These are phyloP conservation scores for Ceratobasidium papillatum DNA, from an alignment of 1,284 basidiomycete species.

Conservation along the genomic window DNA sequence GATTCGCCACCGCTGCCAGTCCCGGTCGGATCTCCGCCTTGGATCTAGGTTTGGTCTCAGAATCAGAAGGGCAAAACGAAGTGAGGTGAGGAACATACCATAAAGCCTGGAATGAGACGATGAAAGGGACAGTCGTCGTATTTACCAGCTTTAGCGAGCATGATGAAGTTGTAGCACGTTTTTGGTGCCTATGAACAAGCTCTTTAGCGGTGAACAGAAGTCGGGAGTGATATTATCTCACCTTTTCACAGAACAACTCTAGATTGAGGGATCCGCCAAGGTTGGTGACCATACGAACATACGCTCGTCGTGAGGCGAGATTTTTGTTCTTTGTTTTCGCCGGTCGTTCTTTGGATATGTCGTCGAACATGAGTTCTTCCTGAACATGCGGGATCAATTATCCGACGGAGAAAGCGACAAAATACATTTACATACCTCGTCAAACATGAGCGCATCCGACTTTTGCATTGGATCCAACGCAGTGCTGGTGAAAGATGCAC, in stretches of 20 bases:
- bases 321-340: conserved; percentile 92
- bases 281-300: conserved; percentile 90
- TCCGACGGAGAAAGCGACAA: background rate
- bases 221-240: conserved; percentile 48
- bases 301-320: conserved; percentile 85
- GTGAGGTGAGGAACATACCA: conserved; percentile 63
- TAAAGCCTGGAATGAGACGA: conserved; percentile 94
- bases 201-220: background rate
- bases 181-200: conserved; percentile 77
- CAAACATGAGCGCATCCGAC: conserved; percentile 85
- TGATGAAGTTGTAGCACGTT: conserved; percentile 97
- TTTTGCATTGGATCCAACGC: conserved; percentile 82
- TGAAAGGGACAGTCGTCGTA: conserved; percentile 93
- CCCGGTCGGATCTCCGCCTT: conserved; percentile 96
- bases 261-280: conserved; percentile 87
- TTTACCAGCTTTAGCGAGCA: conserved; percentile 87
- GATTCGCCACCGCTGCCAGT: conserved; percentile 93
- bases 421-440: conserved; percentile 67
- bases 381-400: conserved; percentile 48
- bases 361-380: conserved; percentile 94
- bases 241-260: conserved; percentile 92
- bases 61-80: conserved; percentile 45
- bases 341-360: conserved; percentile 76
- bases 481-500: conserved; percentile 93
- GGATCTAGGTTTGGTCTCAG: conserved; percentile 63